These are phyloP conservation scores for Detonula confervacea DNA, from an alignment of 352 stramenopile genomes.

Conservation along the genomic window DNA sequence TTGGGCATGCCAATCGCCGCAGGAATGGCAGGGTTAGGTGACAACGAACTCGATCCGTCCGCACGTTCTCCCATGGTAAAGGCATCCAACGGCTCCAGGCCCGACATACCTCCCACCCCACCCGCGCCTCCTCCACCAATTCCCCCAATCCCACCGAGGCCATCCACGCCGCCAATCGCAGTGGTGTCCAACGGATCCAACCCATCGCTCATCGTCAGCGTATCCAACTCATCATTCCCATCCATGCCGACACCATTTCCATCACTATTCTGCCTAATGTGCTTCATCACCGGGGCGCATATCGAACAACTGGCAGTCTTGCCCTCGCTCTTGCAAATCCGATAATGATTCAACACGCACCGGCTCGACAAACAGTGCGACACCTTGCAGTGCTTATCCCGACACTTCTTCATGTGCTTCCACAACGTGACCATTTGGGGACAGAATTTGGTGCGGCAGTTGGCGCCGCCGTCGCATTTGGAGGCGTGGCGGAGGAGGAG, in stretches of 20 bases:
- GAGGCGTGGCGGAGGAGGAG: slow-evolving; percentile 96
- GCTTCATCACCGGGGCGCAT: slow-evolving; percentile 91
- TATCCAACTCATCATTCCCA: background rate
- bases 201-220: background rate
- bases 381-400: slow-evolving; percentile 94
- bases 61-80: slow-evolving; percentile 1
- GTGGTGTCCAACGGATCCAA: background rate
- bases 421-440: slow-evolving; percentile 96
- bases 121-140: background rate
- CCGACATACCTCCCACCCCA: background rate
- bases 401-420: slow-evolving; percentile 97
- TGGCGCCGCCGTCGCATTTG: slow-evolving; percentile 91
- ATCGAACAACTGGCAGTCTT: slow-evolving; percentile 89
- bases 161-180: background rate
- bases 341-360: slow-evolving; percentile 97
- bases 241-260: background rate
- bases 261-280: slow-evolving; percentile 89
- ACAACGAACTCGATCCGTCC: background rate
- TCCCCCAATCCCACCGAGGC: background rate
- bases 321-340: slow-evolving; percentile 91
- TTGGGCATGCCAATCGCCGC: background rate
- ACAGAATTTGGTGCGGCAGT: slow-evolving; percentile 93
- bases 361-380: slow-evolving; percentile 97
- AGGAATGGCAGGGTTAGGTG: background rate
- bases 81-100: slow-evolving; percentile 6